phyloP scores from a whole-genome alignment of 371 early-diverging fungal genomes.

The Neoconidiobolus thromboides region DNA sequence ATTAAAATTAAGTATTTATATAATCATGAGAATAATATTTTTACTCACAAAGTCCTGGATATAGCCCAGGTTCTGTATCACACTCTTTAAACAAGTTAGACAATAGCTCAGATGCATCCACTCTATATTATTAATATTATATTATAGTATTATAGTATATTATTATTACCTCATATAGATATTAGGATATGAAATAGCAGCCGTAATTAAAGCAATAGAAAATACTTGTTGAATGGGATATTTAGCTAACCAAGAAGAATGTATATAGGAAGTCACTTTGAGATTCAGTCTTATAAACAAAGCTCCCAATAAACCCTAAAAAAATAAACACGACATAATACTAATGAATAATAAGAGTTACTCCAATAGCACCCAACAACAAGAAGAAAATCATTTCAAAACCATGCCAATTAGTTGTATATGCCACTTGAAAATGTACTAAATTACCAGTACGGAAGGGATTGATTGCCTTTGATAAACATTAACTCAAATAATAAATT shows the following conservation, averaged over 20 bases:
- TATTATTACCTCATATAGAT: conserved; percentile 40
- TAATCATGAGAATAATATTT: background rate
- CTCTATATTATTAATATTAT: conserved; percentile 9
- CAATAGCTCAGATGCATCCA: conserved; percentile 42
- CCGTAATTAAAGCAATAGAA: conserved; percentile 47
- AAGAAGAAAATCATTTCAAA: conserved; percentile 72
- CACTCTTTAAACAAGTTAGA: conserved; percentile 55
- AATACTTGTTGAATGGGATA: conserved; percentile 59
- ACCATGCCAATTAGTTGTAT: conserved; percentile 49
- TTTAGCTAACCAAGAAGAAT: conserved; percentile 28
- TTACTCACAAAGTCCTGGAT: conserved; percentile 22
- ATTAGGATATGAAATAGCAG: conserved; percentile 52
- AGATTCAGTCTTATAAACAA: conserved; percentile 65
- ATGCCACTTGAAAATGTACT: conserved; percentile 62
- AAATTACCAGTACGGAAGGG: conserved; percentile 65
- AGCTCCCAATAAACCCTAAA: conserved; percentile 72
- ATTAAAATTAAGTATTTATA: conserved; percentile 7
- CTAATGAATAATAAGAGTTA: conserved; percentile 15
- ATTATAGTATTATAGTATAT: background rate
- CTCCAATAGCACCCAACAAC: conserved; percentile 77
- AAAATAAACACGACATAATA: background rate
- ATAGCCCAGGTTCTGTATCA: conserved; percentile 10
- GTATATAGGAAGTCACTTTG: conserved; percentile 43
- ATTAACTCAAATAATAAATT: background rate
- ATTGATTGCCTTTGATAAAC: conserved; percentile 24